phyloP scores from a whole-genome alignment of 352 stramenopile genomes.

The Globisporangium rhizosaccharum region DNA sequence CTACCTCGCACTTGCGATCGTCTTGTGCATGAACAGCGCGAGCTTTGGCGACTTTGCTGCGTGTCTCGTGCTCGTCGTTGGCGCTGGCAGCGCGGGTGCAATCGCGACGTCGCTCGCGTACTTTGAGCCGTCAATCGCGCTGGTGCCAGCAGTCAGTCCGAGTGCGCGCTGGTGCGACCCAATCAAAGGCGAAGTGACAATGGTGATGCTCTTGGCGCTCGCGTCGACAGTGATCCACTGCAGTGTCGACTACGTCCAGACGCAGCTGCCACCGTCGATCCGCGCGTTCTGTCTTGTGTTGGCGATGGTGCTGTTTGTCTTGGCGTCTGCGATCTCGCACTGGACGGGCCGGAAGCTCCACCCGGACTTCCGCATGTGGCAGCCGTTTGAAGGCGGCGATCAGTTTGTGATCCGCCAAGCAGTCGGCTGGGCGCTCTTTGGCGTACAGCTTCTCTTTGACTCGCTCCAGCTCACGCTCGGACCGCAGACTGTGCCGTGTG shows the following conservation, averaged over 20 bases:
- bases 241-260: conserved; percentile 31
- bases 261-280: conserved; percentile 13
- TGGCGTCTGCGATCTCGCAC: conserved; percentile 29
- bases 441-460: conserved; percentile 45
- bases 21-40: conserved; percentile 35
- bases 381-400: conserved; percentile 45
- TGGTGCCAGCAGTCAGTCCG: neutral
- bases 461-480: conserved; percentile 30
- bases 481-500: conserved; percentile 16
- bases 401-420: conserved; percentile 44
- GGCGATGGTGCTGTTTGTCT: conserved; percentile 19
- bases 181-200: conserved; percentile 26
- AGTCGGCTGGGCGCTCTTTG: conserved; percentile 47
- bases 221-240: conserved; percentile 31
- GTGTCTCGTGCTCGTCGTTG: conserved; percentile 30
- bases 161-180: conserved; percentile 1
- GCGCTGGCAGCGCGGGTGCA: conserved; percentile 18
- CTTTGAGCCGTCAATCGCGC: conserved; percentile 15
- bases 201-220: conserved; percentile 35
- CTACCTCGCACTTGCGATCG: conserved; percentile 31
- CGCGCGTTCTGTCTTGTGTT: conserved; percentile 19
- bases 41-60: conserved; percentile 20
- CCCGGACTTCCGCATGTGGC: conserved; percentile 26
- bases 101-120: conserved; percentile 33
- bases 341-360: conserved; percentile 23